A percentile compares a stretch with the other conserved stretches of the same genome.
Conservation (phyloP, 139 green algal genomes). For the Tetradesmus lagerheimii region DNA sequence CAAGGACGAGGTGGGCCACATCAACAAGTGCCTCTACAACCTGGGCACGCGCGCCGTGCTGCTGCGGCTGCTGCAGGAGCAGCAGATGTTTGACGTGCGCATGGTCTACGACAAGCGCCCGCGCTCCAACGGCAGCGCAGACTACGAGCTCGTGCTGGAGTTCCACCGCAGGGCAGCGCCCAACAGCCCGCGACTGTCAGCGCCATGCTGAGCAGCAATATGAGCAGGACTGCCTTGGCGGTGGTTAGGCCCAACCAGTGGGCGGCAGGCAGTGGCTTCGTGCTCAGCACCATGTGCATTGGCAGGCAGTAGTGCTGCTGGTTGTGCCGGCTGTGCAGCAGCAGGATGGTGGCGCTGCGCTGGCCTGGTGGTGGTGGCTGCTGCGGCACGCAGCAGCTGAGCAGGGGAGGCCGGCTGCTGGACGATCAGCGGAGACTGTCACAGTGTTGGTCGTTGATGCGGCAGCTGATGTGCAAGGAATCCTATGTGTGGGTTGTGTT, state of each 20-base stretch:
- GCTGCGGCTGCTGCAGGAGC: slow-evolving; percentile 51
- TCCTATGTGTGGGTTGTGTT: not conserved
- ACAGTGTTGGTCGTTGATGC: no score
- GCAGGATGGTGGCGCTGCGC: no score
- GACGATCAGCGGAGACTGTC: no score
- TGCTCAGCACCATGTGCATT: no score
- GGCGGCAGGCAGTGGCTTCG: no score
- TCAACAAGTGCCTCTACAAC: slow-evolving; percentile 50
- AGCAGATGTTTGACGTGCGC: slow-evolving; percentile 50
- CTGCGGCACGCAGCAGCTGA: no score
- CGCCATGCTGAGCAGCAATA: not conserved
- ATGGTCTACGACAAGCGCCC: slow-evolving; percentile 50
- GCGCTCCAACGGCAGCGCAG: not conserved
- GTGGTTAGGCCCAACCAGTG: no score
- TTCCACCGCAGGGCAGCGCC: slow-evolving; percentile 31
- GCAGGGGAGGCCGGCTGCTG: no score
- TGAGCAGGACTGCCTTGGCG: not conserved
- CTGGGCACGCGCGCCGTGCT: slow-evolving; percentile 48
- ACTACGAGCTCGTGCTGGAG: slow-evolving; percentile 51
- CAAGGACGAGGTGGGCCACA: slow-evolving; percentile 6
- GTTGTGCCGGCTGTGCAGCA: no score
- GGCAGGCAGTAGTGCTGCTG: no score
- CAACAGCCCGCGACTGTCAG: slow-evolving; percentile 17
- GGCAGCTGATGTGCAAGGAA: no score
- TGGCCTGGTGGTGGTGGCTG: not conserved